Evolutionary conservation across 768 basidiomycete genomes (phyloP), one percentile per base, ranked within the genome.

Genomic region (Naganishia kalamii): DNA sequence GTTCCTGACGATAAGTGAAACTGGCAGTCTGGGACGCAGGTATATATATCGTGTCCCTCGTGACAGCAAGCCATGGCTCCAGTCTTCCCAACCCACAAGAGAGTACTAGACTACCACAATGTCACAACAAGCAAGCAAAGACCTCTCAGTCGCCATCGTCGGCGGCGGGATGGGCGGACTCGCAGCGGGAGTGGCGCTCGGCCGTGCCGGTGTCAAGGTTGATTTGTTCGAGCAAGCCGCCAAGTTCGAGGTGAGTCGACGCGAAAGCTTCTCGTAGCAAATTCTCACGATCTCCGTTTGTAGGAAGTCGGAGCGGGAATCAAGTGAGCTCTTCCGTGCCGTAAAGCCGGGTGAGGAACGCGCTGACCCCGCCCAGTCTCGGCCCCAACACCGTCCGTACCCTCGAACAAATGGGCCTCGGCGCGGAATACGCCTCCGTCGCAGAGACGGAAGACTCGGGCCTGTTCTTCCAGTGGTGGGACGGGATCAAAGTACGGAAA

Each of bases 101-200:
- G n/a, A n/a, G n/a, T 27, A 49, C 48, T 25, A 49, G 21, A n/a
- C 6, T 11, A 10, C 25, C 30, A 25, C 27, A 4, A 52, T 52
- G 51, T 32, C 51, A 4, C 19, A 52, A 52, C 51, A 29, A 52
- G 32, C 27, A n/a, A 37, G 30, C 33, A 40, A 48, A 29, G 8
- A 32, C 19, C 33, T 63, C 4, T 63, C 62, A 3, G 69, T 71
- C 33, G 71, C 69, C 25, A 65, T 72, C 64, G 52, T 72, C 52
- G 71, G 71, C 23, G 71, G 66, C 12, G 71, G 71, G 15, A 65
- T 72, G 43, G 66, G 68, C 25, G 71, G 71, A 10, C 30, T 70
- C n/a, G 37, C 69, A 15, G 61, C 69, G 7, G 71, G 67, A 4
- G 59, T 70, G 27, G 71, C 67, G 5, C 52, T 72, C 15, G 65